Conservation (phyloP, 2,329 filamentous ascomycete species). For the Aspergillus pseudonomiae region DNA sequence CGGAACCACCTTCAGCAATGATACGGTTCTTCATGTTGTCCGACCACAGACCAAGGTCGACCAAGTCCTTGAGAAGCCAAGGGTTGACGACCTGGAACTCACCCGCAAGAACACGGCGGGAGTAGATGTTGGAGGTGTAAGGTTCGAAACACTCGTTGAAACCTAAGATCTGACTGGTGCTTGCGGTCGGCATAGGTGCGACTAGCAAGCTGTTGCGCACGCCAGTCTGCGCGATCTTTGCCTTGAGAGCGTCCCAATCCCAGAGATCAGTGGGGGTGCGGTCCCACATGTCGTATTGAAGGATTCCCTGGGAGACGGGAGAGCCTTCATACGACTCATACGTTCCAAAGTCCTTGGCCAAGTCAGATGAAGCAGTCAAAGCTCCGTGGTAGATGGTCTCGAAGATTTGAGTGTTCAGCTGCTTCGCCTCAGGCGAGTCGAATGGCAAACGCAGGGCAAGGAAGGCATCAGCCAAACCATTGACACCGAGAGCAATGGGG, state of each 20-base stretch:
- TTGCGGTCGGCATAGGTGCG: conserved; percentile 97
- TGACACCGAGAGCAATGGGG: conserved; percentile 93
- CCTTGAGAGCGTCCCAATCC: conserved; percentile 92
- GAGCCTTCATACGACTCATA: conserved; percentile 93
- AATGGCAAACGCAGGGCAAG: conserved; percentile 95
- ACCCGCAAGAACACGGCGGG: conserved; percentile 92
- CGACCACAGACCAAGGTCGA: conserved; percentile 97
- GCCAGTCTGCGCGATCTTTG: conserved; percentile 87
- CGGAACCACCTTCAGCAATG: conserved; percentile 92
- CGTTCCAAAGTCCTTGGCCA: conserved; percentile 79
- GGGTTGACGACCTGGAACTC: conserved; percentile 99
- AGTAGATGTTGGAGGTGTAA: conserved; percentile 99
- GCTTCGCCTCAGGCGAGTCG: conserved; percentile 89
- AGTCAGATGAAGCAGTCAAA: conserved; percentile 82
- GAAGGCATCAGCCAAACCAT: conserved; percentile 97
- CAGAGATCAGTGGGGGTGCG: conserved; percentile 91
- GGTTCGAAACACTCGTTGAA: conserved; percentile 99
- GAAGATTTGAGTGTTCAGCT: conserved; percentile 97
- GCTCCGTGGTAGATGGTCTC: conserved; percentile 99
- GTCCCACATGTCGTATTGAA: conserved; percentile 99
- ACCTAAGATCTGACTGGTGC: conserved; percentile 94
- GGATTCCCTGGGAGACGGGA: conserved; percentile 89
- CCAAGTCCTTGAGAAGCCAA: conserved; percentile 96
- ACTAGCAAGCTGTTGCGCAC: conserved; percentile 93
- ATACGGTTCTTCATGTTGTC: conserved; percentile 99